Base-by-base conservation (phyloP, 306 rosid genomes). In the Gastrolobium bilobum region DNA sequence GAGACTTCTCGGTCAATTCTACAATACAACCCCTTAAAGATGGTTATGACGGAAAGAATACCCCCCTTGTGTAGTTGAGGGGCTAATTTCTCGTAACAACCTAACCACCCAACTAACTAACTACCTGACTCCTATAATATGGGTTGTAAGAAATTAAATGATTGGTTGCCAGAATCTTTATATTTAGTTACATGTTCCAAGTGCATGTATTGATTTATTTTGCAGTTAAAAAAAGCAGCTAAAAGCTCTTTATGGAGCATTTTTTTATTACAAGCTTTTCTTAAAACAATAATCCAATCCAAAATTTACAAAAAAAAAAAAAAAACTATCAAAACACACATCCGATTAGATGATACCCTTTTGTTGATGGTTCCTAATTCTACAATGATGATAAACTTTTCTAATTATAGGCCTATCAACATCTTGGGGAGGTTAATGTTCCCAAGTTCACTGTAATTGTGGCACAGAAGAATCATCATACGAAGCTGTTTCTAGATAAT, bases 391-490 rank as follows among this genome's bases (percentile, higher is more conserved):
- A 68, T 76, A 67, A 71, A 51, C 52, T 76, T 33, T 73, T 85
- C 30, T 80, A 52, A 83, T 79, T 79, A 47, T 88, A 95, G 99
- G 98, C 98, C 68, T 91, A 91, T 77, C 86, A 88, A 75, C 91
- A 87, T 86, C 90, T 91, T 30, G 98, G 92, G 47, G 98, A 86
- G 56, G 87, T 30, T 69, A 64, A 86, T 79, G 57, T 81, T 85
- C 96, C 99, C 73, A 92, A 90, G 84, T 86, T 90, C 85, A 90
- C 99, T 1, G 90, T 95, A 48, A 86, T 92, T 78, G 89, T 95
- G 70, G 97, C 90, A 14, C 96, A 92, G 84, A 95, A 95, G 79
- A 92, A 91, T 90, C 98, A 92, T 71, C 98, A 91, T 74, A 89
- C 89, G 1, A 92, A 81, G 85, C 80, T 95, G 46, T 95, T 95